These are phyloP conservation scores for Solanum pimpinellifolium DNA, from an alignment of 257 asterid genomes.

Conservation along the genomic window DNA sequence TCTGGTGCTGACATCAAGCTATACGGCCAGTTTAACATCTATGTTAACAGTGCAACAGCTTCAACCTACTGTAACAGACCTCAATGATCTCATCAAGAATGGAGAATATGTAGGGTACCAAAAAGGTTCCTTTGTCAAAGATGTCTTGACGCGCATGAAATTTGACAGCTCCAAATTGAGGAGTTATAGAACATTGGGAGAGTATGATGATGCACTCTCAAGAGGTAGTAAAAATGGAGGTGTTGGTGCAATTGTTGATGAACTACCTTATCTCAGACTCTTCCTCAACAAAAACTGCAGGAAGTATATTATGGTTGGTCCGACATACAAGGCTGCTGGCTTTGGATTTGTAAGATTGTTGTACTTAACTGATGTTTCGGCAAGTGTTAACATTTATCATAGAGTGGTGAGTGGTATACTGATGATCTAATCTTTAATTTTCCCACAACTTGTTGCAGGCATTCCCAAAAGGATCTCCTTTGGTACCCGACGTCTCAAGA, in stretches of 20 bases:
- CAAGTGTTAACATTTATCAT: not conserved
- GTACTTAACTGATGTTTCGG: not conserved
- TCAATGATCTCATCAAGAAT: constrained; percentile 17
- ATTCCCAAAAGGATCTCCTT: constrained; percentile 32
- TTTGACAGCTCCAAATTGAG: constrained; percentile 23
- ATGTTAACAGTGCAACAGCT: constrained; percentile 29
- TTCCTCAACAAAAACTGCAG: constrained; percentile 18
- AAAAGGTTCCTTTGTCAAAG: constrained; percentile 36
- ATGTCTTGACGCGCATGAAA: constrained; percentile 8
- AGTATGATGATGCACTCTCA: constrained; percentile 14
- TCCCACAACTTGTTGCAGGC: constrained; percentile 2
- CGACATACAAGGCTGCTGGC: constrained; percentile 32
- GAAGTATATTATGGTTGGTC: constrained; percentile 26
- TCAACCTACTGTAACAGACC: constrained; percentile 18
- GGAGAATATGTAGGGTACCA: constrained; percentile 31
- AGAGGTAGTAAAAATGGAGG: constrained; percentile 24
- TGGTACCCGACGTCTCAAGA: constrained; percentile 27
- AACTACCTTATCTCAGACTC: constrained; percentile 27
- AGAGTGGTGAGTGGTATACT: not conserved
- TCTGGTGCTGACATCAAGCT: constrained; percentile 34
- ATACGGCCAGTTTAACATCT: constrained; percentile 40
- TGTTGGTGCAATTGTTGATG: constrained; percentile 35
- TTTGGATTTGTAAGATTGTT: constrained; percentile 30
- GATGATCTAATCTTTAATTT: not conserved
- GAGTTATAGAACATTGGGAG: constrained; percentile 6